These are phyloP conservation scores for Sugiyamaella paludigena DNA, from an alignment of 1,139 yeast species.

Conservation along the genomic window DNA sequence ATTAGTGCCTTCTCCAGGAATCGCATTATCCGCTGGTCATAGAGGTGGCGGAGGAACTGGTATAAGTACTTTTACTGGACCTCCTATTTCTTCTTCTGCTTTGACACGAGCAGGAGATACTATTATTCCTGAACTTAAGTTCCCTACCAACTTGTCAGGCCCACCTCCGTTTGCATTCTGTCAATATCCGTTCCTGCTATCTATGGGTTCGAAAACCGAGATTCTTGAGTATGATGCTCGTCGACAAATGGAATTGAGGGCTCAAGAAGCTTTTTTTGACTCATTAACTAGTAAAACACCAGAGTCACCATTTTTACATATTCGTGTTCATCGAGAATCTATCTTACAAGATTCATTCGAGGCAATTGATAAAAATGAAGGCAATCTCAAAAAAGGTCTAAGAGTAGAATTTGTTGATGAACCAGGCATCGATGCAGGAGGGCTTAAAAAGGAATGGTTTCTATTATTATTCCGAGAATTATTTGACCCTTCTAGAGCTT, in stretches of 20 bases:
- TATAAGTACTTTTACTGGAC: not conserved
- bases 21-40: not conserved
- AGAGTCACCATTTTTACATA: constrained; percentile 64
- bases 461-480: constrained; percentile 64
- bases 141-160: not conserved
- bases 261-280: constrained; percentile 83
- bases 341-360: constrained; percentile 73
- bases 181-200: constrained; percentile 76
- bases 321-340: constrained; percentile 63
- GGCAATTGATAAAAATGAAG: constrained; percentile 56
- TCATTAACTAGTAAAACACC: constrained; percentile 63
- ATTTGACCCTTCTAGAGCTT: constrained; percentile 55
- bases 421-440: constrained; percentile 95
- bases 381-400: constrained; percentile 69
- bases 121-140: constrained; percentile 1
- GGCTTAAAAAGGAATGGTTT: constrained; percentile 92
- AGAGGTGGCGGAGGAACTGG: not conserved
- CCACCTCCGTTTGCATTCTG: constrained; percentile 48
- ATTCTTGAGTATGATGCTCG: constrained; percentile 81
- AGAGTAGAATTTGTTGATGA: constrained; percentile 79
- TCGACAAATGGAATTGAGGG: constrained; percentile 79
- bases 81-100: not conserved
- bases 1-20: not conserved
- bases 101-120: not conserved
- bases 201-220: constrained; percentile 77